A percentile compares a stretch with the other conserved stretches of the same genome.
phyloP scores from a whole-genome alignment of 2,329 filamentous ascomycete species.

The Thelonectria blattea region DNA sequence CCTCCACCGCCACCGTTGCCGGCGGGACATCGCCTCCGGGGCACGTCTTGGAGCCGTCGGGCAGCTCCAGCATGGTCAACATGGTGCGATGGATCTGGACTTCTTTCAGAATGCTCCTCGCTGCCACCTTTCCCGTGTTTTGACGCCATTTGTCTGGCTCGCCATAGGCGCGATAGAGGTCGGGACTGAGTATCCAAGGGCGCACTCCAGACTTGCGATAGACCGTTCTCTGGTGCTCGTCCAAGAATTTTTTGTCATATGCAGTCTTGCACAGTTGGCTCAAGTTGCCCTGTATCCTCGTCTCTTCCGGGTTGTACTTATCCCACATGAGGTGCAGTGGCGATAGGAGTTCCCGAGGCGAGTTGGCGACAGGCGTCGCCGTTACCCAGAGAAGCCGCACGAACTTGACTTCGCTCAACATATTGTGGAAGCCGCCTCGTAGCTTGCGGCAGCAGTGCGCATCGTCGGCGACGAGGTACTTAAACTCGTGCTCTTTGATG shows the following conservation, averaged over 20 bases:
- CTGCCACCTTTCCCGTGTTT: neutral
- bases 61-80: neutral
- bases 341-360: neutral
- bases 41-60: conserved; percentile 3
- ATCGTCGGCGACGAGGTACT: neutral
- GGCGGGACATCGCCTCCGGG: neutral
- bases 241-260: neutral
- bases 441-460: neutral
- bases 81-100: conserved; percentile 7
- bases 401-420: neutral
- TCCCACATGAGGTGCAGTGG: neutral
- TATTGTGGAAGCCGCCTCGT: neutral
- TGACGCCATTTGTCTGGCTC: neutral
- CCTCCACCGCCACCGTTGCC: neutral
- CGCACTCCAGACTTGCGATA: neutral
- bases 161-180: neutral
- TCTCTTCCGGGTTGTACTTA: neutral
- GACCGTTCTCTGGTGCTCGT: neutral
- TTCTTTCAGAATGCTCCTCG: neutral
- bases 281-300: neutral
- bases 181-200: neutral
- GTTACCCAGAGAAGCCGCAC: neutral
- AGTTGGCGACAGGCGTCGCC: neutral
- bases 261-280: neutral
- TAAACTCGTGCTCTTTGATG: neutral